These are phyloP conservation scores for Boletus vinaceobasis DNA, from an alignment of 768 basidiomycete species.

Conservation along the genomic window DNA sequence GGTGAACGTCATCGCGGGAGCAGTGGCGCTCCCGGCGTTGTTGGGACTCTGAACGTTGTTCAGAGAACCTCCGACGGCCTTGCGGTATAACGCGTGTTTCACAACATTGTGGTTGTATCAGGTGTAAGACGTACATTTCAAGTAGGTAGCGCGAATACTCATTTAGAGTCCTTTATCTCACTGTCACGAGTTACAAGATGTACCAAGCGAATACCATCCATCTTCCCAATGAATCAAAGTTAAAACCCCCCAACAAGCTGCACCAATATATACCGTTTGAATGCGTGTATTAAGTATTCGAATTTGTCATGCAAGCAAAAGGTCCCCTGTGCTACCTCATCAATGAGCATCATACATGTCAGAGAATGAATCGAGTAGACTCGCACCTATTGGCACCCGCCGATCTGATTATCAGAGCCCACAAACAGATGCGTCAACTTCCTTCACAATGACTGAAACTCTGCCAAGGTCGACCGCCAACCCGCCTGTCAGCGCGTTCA, in stretches of 20 bases:
- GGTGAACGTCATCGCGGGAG: too few species aligned
- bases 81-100: slow-evolving; percentile 51
- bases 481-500: slow-evolving; percentile 50
- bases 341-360: not conserved
- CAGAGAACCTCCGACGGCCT: too few species aligned
- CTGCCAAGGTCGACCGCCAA: slow-evolving; percentile 47
- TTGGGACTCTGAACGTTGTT: slow-evolving; percentile 58
- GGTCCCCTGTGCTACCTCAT: not conserved
- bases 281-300: too few species aligned
- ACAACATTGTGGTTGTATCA: slow-evolving; percentile 44
- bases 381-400: not conserved
- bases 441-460: slow-evolving; percentile 40
- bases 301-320: not conserved
- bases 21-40: slow-evolving; percentile 48
- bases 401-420: slow-evolving; percentile 26
- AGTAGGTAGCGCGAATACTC: not conserved
- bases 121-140: slow-evolving; percentile 21
- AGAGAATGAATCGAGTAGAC: not conserved
- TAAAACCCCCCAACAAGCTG: too few species aligned
- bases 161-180: not conserved
- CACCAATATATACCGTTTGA: too few species aligned
- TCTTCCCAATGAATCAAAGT: too few species aligned
- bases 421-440: slow-evolving; percentile 48
- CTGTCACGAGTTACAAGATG: not conserved
- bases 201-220: not conserved